These are phyloP conservation scores for Picea sitchensis DNA, from an alignment of 75 land plant genomes.

Conservation along the genomic window DNA sequence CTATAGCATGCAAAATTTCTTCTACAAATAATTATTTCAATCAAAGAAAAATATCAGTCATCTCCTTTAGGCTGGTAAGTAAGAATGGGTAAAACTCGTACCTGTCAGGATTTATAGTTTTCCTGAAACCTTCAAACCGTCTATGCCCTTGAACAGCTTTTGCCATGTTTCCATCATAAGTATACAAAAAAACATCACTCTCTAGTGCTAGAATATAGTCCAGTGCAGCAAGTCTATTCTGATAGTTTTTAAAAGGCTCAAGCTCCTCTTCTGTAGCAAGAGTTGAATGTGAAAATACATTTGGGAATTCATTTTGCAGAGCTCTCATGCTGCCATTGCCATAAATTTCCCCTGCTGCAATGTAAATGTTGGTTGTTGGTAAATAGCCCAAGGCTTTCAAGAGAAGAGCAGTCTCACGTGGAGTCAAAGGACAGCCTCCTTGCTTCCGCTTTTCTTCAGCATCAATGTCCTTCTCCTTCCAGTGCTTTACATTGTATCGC, in stretches of 20 bases:
- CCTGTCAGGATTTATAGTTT: conserved; percentile 92
- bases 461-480: conserved; percentile 97
- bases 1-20: background rate
- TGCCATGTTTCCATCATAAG: conserved; percentile 97
- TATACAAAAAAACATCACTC: conserved; percentile 91
- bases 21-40: conserved; percentile 5
- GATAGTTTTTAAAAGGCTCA: conserved; percentile 41
- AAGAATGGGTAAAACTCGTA: conserved; percentile 9
- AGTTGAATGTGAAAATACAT: conserved; percentile 63
- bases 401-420: conserved; percentile 78
- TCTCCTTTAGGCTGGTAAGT: background rate
- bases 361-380: conserved; percentile 66
- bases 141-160: conserved; percentile 95
- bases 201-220: conserved; percentile 80
- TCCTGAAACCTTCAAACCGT: conserved; percentile 74
- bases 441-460: conserved; percentile 38
- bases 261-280: conserved; percentile 75
- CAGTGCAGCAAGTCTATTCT: conserved; percentile 84
- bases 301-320: conserved; percentile 57
- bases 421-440: conserved; percentile 91
- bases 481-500: conserved; percentile 66
- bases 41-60: background rate
- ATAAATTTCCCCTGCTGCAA: conserved; percentile 90
- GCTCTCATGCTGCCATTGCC: conserved; percentile 65
- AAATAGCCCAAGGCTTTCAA: conserved; percentile 87